Conservation (phyloP, 139 green algal genomes). For the Chlorella sp. region DNA sequence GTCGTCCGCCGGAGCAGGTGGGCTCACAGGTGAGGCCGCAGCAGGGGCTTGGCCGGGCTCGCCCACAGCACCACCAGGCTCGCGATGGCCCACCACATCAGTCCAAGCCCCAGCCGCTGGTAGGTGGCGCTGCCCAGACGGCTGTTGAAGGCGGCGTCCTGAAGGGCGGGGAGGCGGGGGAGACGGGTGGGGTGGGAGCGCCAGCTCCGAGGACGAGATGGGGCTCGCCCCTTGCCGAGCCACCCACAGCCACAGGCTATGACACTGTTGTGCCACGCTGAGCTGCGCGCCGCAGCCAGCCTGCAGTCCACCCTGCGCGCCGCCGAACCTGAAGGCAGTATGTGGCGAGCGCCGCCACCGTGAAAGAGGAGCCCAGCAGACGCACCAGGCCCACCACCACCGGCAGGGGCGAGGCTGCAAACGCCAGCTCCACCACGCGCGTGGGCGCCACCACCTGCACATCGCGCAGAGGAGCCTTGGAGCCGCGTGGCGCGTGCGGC, state of each 20-base stretch:
- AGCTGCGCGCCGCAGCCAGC: not conserved
- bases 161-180: not conserved
- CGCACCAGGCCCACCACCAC: conserved; percentile 20
- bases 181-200: not conserved
- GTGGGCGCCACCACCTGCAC: conserved; percentile 6
- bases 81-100: conserved; percentile 33
- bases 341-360: conserved; percentile 19
- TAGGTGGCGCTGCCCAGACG: conserved; percentile 60
- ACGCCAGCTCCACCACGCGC: conserved; percentile 1
- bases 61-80: conserved; percentile 31
- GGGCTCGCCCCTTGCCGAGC: not conserved
- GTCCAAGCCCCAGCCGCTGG: conserved; percentile 52
- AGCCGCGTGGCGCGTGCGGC: too few species aligned
- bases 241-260: not conserved
- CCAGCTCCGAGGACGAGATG: not conserved
- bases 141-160: conserved; percentile 49
- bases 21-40: too few species aligned
- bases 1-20: too few species aligned
- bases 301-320: not conserved
- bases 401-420: not conserved
- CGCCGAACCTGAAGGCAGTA: conserved; percentile 21
- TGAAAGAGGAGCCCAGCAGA: not conserved
- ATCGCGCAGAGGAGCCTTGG: too few species aligned
- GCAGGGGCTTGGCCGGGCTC: not conserved
- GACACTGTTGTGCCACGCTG: not conserved